Percentiles rank a stretch among this genome's conserved stretches.
Evolutionary conservation across 768 basidiomycete species (phyloP).

Genomic region (Thelephora aurantiotincta): DNA sequence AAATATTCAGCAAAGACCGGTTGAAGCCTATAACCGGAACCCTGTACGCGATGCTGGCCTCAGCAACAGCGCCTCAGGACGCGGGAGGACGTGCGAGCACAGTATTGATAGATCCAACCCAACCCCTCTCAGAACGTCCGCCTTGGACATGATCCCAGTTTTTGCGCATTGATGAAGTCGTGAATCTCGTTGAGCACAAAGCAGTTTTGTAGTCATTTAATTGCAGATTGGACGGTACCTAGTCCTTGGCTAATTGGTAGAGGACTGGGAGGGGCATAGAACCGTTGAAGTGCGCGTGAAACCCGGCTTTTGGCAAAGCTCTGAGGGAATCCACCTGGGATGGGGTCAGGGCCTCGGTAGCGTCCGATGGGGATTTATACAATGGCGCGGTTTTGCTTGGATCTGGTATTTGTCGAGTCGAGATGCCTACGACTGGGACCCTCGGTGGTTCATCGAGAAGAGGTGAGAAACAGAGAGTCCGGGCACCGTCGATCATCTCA

Average conservation of each 20-base stretch:
- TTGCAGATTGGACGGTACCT: constrained; percentile 16
- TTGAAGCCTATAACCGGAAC: no score
- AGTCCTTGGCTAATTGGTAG: constrained; percentile 42
- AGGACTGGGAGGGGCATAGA: constrained; percentile 60
- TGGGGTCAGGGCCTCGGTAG: constrained; percentile 36
- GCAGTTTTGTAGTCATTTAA: constrained; percentile 25
- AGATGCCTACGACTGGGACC: no score
- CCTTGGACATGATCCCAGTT: no score
- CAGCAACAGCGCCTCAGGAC: no score
- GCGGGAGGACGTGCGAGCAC: no score
- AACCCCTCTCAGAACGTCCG: no score
- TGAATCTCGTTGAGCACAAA: constrained; percentile 34
- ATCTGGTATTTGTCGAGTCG: no score
- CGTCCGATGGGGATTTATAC: constrained; percentile 25
- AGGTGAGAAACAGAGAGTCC: no score
- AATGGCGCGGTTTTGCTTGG: neutral
- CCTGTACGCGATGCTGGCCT: no score
- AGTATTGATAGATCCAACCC: no score
- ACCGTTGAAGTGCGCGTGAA: constrained; percentile 79
- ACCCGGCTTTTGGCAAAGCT: constrained; percentile 63
- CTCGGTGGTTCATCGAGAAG: constrained; percentile 3
- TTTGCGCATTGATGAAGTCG: constrained; percentile 66
- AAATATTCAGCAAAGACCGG: no score
- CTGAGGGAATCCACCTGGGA: constrained; percentile 46
- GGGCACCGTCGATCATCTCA: neutral